Conservation (phyloP, 495 filamentous ascomycete genomes). For the Aspergillus saccharolyticus region DNA sequence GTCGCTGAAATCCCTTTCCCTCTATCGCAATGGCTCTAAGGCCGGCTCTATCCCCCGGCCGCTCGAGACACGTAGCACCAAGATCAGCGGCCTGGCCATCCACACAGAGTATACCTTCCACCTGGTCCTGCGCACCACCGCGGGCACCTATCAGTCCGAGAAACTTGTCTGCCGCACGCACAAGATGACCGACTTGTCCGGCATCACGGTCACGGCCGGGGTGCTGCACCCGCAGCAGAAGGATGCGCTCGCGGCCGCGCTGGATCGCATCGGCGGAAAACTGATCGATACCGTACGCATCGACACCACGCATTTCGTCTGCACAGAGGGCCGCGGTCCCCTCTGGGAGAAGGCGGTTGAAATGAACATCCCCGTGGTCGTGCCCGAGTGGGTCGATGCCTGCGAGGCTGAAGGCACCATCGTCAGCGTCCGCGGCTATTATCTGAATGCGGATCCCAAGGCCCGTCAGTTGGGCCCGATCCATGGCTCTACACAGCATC, state of each 20-base stretch:
- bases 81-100: conserved; percentile 93
- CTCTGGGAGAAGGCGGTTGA: conserved; percentile 94
- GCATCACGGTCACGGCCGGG: conserved; percentile 92
- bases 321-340: conserved; percentile 85
- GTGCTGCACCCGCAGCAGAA: conserved; percentile 70
- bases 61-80: conserved; percentile 80
- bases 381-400: conserved; percentile 93
- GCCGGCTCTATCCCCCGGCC: conserved; percentile 89
- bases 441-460: conserved; percentile 81
- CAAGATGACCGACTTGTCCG: conserved; percentile 97
- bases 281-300: conserved; percentile 87
- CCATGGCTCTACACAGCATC: conserved; percentile 34
- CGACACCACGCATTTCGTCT: conserved; percentile 98
- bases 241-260: conserved; percentile 66
- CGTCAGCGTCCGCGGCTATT: conserved; percentile 90
- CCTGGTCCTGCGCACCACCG: conserved; percentile 80
- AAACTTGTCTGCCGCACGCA: conserved; percentile 84
- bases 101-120: conserved; percentile 96
- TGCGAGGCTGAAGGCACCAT: conserved; percentile 93
- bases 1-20: conserved; percentile 75
- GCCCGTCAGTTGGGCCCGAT: conserved; percentile 52
- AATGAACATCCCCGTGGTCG: conserved; percentile 97
- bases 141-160: conserved; percentile 81
- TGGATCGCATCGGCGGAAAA: conserved; percentile 89
- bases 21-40: conserved; percentile 94